These are phyloP conservation scores for Silene coronaria DNA, from an alignment of 179 eudicot genomes.

Conservation along the genomic window DNA sequence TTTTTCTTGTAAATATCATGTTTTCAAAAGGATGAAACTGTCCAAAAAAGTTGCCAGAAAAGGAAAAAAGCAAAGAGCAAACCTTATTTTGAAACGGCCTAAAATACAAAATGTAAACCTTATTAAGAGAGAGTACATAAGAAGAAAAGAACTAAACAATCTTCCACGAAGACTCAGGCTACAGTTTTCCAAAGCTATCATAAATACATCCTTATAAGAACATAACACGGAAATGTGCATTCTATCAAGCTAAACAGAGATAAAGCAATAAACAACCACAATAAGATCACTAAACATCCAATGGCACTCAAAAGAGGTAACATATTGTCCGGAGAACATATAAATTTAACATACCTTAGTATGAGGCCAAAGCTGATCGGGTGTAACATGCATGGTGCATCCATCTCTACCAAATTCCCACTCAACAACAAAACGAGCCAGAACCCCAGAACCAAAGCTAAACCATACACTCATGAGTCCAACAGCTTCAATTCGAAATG, in stretches of 20 bases:
- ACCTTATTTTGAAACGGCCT: too few species aligned
- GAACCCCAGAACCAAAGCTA: constrained; percentile 81
- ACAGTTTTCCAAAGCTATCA: not conserved
- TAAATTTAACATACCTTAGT: constrained; percentile 62
- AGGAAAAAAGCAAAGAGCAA: not conserved
- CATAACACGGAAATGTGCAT: not conserved
- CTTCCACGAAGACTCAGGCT: not conserved
- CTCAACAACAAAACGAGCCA: constrained; percentile 94
- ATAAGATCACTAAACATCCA: not conserved
- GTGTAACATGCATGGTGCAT: constrained; percentile 98
- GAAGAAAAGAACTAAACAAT: not conserved
- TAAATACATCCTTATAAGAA: not conserved
- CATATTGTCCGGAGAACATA: not conserved
- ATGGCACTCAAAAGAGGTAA: not conserved
- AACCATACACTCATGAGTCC: constrained; percentile 97
- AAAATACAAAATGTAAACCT: not conserved
- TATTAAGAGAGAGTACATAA: not conserved
- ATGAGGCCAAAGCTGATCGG: constrained; percentile 98
- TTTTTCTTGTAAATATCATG: not conserved
- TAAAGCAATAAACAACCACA: not conserved
- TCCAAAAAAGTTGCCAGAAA: not conserved
- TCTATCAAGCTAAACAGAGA: not conserved
- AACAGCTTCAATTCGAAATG: constrained; percentile 89
- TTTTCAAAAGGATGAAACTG: not conserved
- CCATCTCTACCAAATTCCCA: constrained; percentile 97